Evolutionary conservation across 371 early-diverging fungal genomes (phyloP), one percentile per base, ranked within the genome.

Genomic region (Dinochytrium kinnereticum): DNA sequence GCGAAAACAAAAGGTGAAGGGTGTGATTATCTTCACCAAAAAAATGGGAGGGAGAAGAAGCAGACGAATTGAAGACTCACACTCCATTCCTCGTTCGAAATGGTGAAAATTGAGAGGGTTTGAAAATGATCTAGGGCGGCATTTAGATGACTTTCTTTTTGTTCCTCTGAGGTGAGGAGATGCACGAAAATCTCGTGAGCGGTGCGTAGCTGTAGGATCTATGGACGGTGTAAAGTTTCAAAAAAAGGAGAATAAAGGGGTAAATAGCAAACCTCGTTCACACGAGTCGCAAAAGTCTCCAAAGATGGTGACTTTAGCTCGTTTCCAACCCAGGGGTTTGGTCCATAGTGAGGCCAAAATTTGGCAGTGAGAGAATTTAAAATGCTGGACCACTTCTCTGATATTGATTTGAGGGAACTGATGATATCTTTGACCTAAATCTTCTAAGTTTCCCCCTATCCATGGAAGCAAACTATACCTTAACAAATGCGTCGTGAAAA

Each of bases 261-360:
- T 61, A 21, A n/a, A n/a, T n/a, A n/a, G n/a, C n/a, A 2, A 30
- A 84, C 85, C 77, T 81, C 76, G 5, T 59, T 24, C 1, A 85
- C 37, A 21, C 84, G 72, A 1, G 37, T 64, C 13, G 39, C 21
- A 50, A 82, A 77, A 17, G 34, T 19, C 5, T 21, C 26, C 21
- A 82, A 57, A 21, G 50, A 33, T 0, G 31, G 55, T 44, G 68
- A 53, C 28, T 39, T 64, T 44, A 80, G 78, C 15, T 71, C 33
- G 15, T 67, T 64, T 13, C 82, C 82, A 10, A 72, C 53, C 86
- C 86, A 86, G 10, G 66, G 77, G 75, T 86, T 78, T 1, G 81
- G 72, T 7, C 68, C 53, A 55, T 70, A 82, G 61, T 80, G 28
- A 10, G 86, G 84, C 86, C 86, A 86, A 44, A 84, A 73, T 64